Base-by-base conservation (phyloP, 208 protist species). In the Naegleria lovaniensis region DNA sequence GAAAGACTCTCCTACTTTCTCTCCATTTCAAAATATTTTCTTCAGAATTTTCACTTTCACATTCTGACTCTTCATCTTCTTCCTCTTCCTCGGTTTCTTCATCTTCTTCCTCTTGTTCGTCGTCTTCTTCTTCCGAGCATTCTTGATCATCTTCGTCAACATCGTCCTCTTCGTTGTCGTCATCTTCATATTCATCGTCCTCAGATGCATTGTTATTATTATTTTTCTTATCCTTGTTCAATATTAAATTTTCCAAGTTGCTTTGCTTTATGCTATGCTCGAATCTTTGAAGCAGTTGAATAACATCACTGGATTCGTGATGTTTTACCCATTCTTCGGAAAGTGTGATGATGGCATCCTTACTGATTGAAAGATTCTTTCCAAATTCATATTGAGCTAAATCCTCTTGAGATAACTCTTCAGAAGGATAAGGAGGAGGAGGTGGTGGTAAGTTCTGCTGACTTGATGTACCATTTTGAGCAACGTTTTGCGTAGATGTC, bases 1-100 rank as follows among this genome's bases (percentile, higher is more conserved):
- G 15, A 40, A 89, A 89, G 0, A 89, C 41, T 89, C 33, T 89
- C 59, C 51, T 55, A 40, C 85, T 89, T 67, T 89, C 48, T 41
- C 41, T 59, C 85, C 85, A 89, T 40, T 67, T 89, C 3, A 33
- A 38, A 67, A 29, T 29, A 67, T 15, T 29, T 29, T 67, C 55
- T 67, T 67, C 55, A 67, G 55, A 29, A 67, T 67, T 67, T 67
- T 67, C 55, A 67, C 55, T 67, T 67, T 67, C 55, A 3, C 11
- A 29, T 29, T 67, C 55, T 1, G 55, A 67, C 4, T 67, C 55
- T n/a, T 89, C 85, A n/a, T 89, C 85, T 29, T 6, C 48, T 13
- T n/a, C 33, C 36, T 89, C 85, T 19, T 67, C 41, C 0, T 88
- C 85, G 25, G 39, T 16, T 0, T 89, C 85, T 29, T 89, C 85